Evolutionary conservation across 306 rosid genomes (phyloP).

Genomic region (Luffa aegyptiaca): DNA sequence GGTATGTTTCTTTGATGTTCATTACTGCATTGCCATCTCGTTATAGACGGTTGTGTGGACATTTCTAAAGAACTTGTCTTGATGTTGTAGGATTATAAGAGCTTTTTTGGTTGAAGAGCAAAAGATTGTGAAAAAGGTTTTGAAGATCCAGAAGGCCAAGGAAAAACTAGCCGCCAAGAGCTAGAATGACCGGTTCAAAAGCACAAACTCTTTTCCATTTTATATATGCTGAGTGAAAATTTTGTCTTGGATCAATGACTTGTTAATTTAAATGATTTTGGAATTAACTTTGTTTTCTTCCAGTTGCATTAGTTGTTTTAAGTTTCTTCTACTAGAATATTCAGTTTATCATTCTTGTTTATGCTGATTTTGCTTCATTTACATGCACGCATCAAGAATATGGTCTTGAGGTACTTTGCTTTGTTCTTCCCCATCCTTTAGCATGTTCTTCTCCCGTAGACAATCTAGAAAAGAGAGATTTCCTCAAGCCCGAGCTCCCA

Average conservation of each 20-base stretch:
- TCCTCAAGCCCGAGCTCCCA: background rate
- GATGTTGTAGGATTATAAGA: constrained; percentile 26
- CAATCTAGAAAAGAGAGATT: background rate
- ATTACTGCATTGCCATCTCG: background rate
- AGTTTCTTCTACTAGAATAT: background rate
- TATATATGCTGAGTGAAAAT: background rate
- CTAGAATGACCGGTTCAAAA: background rate
- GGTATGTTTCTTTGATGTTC: background rate
- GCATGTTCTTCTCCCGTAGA: background rate
- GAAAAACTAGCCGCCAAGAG: constrained; percentile 42
- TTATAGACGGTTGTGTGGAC: background rate
- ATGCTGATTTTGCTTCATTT: background rate
- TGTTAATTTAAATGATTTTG: background rate
- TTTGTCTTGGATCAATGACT: constrained; percentile 6
- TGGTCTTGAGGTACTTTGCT: background rate
- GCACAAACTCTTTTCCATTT: background rate
- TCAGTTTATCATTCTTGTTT: background rate
- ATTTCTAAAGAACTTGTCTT: background rate
- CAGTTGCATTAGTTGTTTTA: background rate
- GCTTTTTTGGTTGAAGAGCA: constrained; percentile 67
- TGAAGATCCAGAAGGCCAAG: constrained; percentile 61
- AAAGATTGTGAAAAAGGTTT: constrained; percentile 59
- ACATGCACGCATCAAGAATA: background rate
- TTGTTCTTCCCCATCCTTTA: background rate
- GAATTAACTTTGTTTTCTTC: background rate